Conservation (phyloP, 495 filamentous ascomycete genomes). For the Ascobolus immersus region DNA sequence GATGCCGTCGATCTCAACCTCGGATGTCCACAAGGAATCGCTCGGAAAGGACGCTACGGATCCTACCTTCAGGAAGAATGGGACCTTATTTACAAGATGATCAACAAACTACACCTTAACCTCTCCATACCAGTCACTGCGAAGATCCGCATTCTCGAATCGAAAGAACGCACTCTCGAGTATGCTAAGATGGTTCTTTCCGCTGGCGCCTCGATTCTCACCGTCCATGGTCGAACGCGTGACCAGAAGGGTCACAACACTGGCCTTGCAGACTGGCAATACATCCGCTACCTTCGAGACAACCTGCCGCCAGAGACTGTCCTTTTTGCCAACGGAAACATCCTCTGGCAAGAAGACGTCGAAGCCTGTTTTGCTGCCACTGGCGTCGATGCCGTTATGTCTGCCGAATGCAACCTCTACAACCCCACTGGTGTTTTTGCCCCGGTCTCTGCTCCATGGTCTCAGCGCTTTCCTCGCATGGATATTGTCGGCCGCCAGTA, state of each 20-base stretch:
- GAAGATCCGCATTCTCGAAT: conserved; percentile 79
- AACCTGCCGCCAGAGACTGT: conserved; percentile 68
- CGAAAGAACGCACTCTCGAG: conserved; percentile 56
- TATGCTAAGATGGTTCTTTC: conserved; percentile 74
- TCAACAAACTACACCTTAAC: conserved; percentile 46
- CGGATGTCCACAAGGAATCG: conserved; percentile 94
- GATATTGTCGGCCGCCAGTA: conserved; percentile 74
- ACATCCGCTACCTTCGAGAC: conserved; percentile 57
- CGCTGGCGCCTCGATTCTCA: conserved; percentile 76
- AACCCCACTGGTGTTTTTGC: conserved; percentile 64
- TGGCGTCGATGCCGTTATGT: conserved; percentile 83
- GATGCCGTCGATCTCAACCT: conserved; percentile 93
- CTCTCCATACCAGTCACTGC: conserved; percentile 61
- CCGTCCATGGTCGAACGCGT: conserved; percentile 65
- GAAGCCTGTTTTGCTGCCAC: conserved; percentile 55
- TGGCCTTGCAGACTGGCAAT: conserved; percentile 72
- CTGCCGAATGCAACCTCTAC: conserved; percentile 74
- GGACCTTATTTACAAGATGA: conserved; percentile 50
- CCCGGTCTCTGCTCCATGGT: conserved; percentile 31
- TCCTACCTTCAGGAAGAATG: conserved; percentile 88
- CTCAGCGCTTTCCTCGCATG: conserved; percentile 57
- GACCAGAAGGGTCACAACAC: conserved; percentile 95
- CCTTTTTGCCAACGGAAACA: conserved; percentile 90
- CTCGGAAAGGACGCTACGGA: conserved; percentile 68
- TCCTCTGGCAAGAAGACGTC: conserved; percentile 62